Evolutionary conservation across 2,329 filamentous ascomycete species (phyloP).

Genomic region (Chaetomium strumarium): DNA sequence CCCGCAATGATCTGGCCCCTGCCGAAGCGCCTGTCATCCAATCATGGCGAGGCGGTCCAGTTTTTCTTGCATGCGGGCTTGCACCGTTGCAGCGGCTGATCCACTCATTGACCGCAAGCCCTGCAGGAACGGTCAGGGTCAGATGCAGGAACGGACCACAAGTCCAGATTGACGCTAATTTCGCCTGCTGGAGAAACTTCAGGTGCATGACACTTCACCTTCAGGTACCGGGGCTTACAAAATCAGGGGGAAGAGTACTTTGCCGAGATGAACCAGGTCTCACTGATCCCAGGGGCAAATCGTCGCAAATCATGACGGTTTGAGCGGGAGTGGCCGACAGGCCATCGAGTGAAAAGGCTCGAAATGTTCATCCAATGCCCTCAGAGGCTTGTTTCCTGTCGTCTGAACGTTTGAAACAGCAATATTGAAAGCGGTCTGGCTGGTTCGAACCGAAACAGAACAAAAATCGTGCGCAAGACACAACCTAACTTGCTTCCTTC

Average conservation of each 20-base stretch:
- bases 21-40: neutral
- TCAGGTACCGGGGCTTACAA: slow-evolving; percentile 9
- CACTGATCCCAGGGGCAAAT: neutral
- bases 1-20: slow-evolving; percentile 6
- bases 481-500: too few species aligned
- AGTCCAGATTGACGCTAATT: slow-evolving; percentile 23
- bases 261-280: slow-evolving; percentile 16
- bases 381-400: neutral
- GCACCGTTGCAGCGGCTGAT: slow-evolving; percentile 9
- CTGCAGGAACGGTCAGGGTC: slow-evolving; percentile 5
- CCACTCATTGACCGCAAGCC: slow-evolving; percentile 12
- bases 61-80: slow-evolving; percentile 11
- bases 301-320: neutral
- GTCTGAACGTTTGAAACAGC: too few species aligned
- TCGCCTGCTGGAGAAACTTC: slow-evolving; percentile 15
- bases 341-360: neutral
- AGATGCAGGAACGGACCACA: slow-evolving; percentile 21
- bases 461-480: too few species aligned
- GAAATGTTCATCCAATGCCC: neutral
- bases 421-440: too few species aligned
- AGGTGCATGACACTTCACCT: neutral
- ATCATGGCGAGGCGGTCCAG: slow-evolving; percentile 8
- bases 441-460: too few species aligned
- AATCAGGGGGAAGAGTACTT: slow-evolving; percentile 13
- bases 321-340: neutral